phyloP scores from a whole-genome alignment of 1,284 basidiomycete species.

The Boletus sp. region DNA sequence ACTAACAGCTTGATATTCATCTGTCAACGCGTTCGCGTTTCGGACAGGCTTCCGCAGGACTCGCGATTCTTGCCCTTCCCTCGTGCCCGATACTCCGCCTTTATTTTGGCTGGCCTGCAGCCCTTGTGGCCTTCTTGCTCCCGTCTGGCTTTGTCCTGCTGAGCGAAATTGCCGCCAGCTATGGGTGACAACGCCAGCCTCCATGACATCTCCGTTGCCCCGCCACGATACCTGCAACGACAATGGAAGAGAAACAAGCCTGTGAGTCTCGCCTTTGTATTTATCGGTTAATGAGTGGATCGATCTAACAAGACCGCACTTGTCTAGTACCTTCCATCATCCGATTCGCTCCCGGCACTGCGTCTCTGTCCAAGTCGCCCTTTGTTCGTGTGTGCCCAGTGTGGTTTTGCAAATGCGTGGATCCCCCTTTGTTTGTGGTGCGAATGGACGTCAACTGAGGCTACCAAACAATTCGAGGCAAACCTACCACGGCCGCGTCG shows the following conservation, averaged over 20 bases:
- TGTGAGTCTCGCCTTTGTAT: conserved; percentile 20
- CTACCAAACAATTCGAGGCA: conserved; percentile 37
- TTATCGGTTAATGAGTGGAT: conserved; percentile 9
- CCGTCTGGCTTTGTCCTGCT: conserved; percentile 1
- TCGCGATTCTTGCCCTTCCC: conserved; percentile 25
- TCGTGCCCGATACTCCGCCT: conserved; percentile 28
- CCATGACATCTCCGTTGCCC: conserved; percentile 21
- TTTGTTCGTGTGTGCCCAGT: conserved; percentile 47
- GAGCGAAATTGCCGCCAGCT: not conserved
- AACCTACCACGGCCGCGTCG: conserved; percentile 34
- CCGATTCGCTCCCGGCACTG: conserved; percentile 51
- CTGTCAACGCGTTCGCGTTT: conserved; percentile 26
- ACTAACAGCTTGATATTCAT: conserved; percentile 12
- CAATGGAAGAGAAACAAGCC: conserved; percentile 37
- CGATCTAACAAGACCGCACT: conserved; percentile 12
- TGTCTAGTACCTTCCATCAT: conserved; percentile 41
- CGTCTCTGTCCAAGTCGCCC: conserved; percentile 44
- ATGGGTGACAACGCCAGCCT: conserved; percentile 16
- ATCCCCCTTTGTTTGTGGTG: conserved; percentile 58
- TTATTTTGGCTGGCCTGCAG: conserved; percentile 21
- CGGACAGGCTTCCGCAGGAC: conserved; percentile 26
- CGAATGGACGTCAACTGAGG: conserved; percentile 42
- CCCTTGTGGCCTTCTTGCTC: conserved; percentile 7
- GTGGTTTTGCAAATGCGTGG: conserved; percentile 49
- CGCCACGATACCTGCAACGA: conserved; percentile 32